Conservation (phyloP, 352 stramenopile genomes). For the Phytopythium ostracodes region DNA sequence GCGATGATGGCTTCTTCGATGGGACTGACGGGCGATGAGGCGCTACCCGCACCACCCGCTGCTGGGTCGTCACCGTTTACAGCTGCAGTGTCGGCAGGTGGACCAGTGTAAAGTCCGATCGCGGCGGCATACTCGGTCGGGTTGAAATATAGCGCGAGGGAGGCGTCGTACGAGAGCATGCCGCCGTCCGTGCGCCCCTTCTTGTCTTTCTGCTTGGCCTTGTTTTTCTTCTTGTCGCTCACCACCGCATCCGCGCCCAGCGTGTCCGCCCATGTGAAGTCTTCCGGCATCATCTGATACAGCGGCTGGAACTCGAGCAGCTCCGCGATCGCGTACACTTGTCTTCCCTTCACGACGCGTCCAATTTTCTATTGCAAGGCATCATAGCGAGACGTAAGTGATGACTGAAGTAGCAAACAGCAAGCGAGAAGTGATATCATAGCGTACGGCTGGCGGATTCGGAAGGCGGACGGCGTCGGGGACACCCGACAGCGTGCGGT, state of each 20-base stretch:
- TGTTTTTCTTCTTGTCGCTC: constrained; percentile 40
- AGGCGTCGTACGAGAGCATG: constrained; percentile 63
- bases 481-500: constrained; percentile 32
- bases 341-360: constrained; percentile 35
- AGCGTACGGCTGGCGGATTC: constrained; percentile 30
- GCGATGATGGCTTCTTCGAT: constrained; percentile 62
- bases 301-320: constrained; percentile 71
- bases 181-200: constrained; percentile 28
- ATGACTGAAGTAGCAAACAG: neutral
- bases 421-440: neutral
- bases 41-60: constrained; percentile 16
- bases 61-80: constrained; percentile 6
- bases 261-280: constrained; percentile 62
- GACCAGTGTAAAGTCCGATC: constrained; percentile 58
- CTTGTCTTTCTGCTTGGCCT: constrained; percentile 40
- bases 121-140: constrained; percentile 67
- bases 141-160: constrained; percentile 76
- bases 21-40: constrained; percentile 30
- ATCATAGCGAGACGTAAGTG: constrained; percentile 1
- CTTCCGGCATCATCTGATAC: constrained; percentile 58
- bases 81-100: constrained; percentile 11
- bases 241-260: constrained; percentile 44
- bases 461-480: constrained; percentile 44
- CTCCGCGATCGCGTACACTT: constrained; percentile 61
- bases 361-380: constrained; percentile 30